phyloP scores from a whole-genome alignment of 768 basidiomycete genomes.

The Psilocybe cubensis region DNA sequence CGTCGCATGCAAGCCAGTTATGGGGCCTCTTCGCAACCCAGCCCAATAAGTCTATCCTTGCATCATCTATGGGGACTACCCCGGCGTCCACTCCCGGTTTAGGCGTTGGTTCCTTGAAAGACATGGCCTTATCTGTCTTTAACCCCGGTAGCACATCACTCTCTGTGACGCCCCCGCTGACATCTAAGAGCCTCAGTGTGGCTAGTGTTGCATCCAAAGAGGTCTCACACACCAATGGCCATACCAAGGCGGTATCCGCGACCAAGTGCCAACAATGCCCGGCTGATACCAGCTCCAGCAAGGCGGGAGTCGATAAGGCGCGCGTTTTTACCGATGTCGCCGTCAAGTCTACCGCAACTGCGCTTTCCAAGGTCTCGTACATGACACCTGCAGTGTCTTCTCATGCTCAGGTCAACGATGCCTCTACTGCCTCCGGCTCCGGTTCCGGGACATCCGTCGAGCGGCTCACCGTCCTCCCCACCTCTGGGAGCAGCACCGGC shows the following conservation, averaged over 20 bases:
- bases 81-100: too few relatives aligned
- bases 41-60: slow-evolving; percentile 40
- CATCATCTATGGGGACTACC: slow-evolving; percentile 22
- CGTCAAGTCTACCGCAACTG: slow-evolving; percentile 23
- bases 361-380: slow-evolving; percentile 23
- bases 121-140: slow-evolving; percentile 55
- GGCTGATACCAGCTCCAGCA: slow-evolving; percentile 11
- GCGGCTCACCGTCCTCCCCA: slow-evolving; percentile 13
- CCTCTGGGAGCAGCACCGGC: slow-evolving; percentile 15
- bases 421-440: neutral
- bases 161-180: slow-evolving; percentile 28
- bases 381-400: slow-evolving; percentile 34
- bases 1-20: slow-evolving; percentile 18
- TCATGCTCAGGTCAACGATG: slow-evolving; percentile 10
- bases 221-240: slow-evolving; percentile 10
- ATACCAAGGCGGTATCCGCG: slow-evolving; percentile 18
- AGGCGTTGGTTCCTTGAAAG: slow-evolving; percentile 47
- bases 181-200: slow-evolving; percentile 29
- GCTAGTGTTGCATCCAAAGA: slow-evolving; percentile 15
- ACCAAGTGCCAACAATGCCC: slow-evolving; percentile 19
- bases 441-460: slow-evolving; percentile 15
- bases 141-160: slow-evolving; percentile 50
- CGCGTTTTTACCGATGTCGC: slow-evolving; percentile 29
- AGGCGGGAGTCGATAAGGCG: slow-evolving; percentile 15
- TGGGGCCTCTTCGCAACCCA: slow-evolving; percentile 47